Conservation (phyloP, 2,329 filamentous ascomycete genomes). For the Pestalotiopsis sp. region DNA sequence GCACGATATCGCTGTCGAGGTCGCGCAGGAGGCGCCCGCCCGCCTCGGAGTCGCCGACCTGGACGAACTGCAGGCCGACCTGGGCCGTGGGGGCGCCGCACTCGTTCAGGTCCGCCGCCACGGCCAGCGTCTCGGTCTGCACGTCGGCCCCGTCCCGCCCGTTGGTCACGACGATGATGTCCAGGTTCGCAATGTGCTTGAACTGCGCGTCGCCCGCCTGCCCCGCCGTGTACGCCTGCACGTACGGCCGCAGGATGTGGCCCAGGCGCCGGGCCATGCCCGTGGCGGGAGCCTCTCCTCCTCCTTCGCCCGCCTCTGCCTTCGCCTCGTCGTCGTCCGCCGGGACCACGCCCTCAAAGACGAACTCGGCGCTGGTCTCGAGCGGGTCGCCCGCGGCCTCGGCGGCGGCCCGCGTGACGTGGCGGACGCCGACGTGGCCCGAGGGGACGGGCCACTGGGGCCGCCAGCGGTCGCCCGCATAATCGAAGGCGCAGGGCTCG, state of each 20-base stretch:
- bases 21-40: constrained; percentile 69
- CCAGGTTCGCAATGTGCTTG: constrained; percentile 71
- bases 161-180: constrained; percentile 92
- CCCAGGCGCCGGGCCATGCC: constrained; percentile 72
- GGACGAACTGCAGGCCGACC: constrained; percentile 93
- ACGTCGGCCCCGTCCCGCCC: constrained; percentile 80
- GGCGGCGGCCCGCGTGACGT: background rate
- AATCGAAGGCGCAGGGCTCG: background rate
- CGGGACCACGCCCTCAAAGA: background rate
- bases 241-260: constrained; percentile 74
- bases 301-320: background rate
- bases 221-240: constrained; percentile 53
- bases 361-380: background rate
- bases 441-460: constrained; percentile 5
- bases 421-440: background rate
- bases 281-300: background rate
- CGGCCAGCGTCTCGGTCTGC: constrained; percentile 67
- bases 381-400: background rate
- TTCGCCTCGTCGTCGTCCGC: background rate
- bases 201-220: constrained; percentile 39
- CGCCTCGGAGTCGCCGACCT: constrained; percentile 74
- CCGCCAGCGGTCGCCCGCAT: background rate
- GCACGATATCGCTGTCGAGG: constrained; percentile 74
- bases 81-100: constrained; percentile 76
- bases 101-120: constrained; percentile 71